phyloP scores from a whole-genome alignment of 768 basidiomycete genomes.

The Postia placenta region DNA sequence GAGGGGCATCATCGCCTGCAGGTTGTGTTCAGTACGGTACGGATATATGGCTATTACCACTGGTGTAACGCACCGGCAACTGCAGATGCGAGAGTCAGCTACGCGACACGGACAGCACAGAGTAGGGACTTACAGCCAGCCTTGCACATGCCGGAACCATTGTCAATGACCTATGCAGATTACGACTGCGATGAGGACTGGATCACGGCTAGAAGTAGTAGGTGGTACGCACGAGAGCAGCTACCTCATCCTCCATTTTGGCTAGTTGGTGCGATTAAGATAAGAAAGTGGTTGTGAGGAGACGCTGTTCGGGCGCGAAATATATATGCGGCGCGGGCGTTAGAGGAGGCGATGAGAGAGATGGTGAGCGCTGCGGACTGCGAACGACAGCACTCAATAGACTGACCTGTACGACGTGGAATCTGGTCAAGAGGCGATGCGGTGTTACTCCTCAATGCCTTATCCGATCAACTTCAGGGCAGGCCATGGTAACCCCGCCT shows the following conservation, averaged over 20 bases:
- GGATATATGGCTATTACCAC: neutral
- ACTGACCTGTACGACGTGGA: constrained; percentile 18
- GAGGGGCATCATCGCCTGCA: constrained; percentile 91
- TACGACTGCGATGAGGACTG: constrained; percentile 2
- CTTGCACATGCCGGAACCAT: constrained; percentile 99
- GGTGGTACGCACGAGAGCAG: constrained; percentile 39
- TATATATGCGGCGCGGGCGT: constrained; percentile 10
- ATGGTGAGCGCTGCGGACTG: constrained; percentile 6
- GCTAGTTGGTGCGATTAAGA: constrained; percentile 19
- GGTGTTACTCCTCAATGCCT: constrained; percentile 15
- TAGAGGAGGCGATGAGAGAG: constrained; percentile 12
- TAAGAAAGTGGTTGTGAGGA: constrained; percentile 17
- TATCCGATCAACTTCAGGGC: constrained; percentile 28
- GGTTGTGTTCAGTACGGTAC: neutral
- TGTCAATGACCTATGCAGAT: constrained; percentile 67
- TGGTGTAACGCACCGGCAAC: constrained; percentile 22
- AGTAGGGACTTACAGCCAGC: constrained; percentile 77
- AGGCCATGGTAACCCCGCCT: constrained; percentile 9
- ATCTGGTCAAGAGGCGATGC: constrained; percentile 22
- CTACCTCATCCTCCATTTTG: constrained; percentile 62
- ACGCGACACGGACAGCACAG: neutral
- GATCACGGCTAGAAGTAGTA: neutral
- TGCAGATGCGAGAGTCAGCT: constrained; percentile 8
- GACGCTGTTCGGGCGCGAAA: constrained; percentile 11
- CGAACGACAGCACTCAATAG: constrained; percentile 5